Evolutionary conservation across 164 flowering plant species (phyloP).

Genomic region (Liquidambar formosana): DNA sequence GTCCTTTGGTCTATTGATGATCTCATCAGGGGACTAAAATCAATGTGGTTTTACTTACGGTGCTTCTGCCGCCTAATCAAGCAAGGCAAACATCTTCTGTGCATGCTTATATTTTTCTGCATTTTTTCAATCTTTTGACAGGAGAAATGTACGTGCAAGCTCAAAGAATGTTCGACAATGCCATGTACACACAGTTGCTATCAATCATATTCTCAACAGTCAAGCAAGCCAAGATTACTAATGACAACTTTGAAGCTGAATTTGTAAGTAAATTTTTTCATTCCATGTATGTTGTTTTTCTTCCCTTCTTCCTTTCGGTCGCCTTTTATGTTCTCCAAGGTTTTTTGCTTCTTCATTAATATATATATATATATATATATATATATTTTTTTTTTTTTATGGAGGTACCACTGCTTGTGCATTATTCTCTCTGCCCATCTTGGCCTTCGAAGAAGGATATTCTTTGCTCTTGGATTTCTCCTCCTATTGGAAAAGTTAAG

Average conservation of each 20-base stretch:
- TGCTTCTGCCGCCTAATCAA: not conserved
- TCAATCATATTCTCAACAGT: conserved; percentile 53
- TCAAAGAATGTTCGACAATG: conserved; percentile 71
- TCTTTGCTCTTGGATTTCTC: no score
- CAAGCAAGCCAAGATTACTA: conserved; percentile 42
- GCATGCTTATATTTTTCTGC: conserved; percentile 7
- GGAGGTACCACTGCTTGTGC: no score
- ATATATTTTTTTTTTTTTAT: no score
- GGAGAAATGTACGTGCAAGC: conserved; percentile 89
- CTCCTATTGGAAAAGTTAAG: no score
- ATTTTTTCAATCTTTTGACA: conserved; percentile 28
- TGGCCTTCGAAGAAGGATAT: no score
- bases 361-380: no score
- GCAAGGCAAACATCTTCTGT: not conserved
- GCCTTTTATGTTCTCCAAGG: not conserved
- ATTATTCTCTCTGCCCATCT: no score
- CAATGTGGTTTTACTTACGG: not conserved
- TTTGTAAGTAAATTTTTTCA: conserved; percentile 49
- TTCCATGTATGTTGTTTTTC: not conserved
- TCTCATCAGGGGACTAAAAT: no score
- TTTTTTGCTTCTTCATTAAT: no score
- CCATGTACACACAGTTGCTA: conserved; percentile 69
- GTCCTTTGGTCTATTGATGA: not conserved
- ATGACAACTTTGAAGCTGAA: conserved; percentile 66
- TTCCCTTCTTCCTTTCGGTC: not conserved